Conservation (phyloP, 306 rosid genomes). For the Hippophae rhamnoides region DNA sequence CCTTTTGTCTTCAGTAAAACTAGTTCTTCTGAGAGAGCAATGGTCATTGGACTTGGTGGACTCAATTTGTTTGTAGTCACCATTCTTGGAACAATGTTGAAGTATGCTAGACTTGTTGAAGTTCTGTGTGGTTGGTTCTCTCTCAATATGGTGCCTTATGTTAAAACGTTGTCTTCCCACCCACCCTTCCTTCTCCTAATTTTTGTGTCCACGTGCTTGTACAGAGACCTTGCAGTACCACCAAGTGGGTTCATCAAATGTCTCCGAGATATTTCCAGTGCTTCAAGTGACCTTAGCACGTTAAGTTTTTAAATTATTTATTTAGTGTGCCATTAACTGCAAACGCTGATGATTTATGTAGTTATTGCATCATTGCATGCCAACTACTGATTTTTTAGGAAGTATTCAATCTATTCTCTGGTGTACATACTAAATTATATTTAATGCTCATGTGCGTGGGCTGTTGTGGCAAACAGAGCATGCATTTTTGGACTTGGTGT, state of each 20-base stretch:
- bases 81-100: slow-evolving; percentile 87
- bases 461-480: no score
- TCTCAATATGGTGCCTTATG: not conserved
- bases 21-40: slow-evolving; percentile 58
- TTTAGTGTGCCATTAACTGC: no score
- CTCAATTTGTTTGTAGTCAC: slow-evolving; percentile 90
- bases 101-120: slow-evolving; percentile 37
- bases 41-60: slow-evolving; percentile 88
- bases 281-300: slow-evolving; percentile 56
- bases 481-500: no score
- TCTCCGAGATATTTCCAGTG: slow-evolving; percentile 71
- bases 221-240: slow-evolving; percentile 56
- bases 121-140: slow-evolving; percentile 14
- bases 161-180: slow-evolving; percentile 11
- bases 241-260: slow-evolving; percentile 72
- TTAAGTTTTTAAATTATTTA: slow-evolving; percentile 6
- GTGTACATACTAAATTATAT: no score
- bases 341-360: no score
- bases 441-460: no score
- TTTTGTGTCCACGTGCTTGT: slow-evolving; percentile 3
- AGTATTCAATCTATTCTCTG: no score
- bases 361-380: no score
- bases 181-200: slow-evolving; percentile 8
- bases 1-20: slow-evolving; percentile 47
- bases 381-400: no score